Evolutionary conservation across 2,329 filamentous ascomycete genomes (phyloP), one percentile per base, ranked within the genome.

Genomic region (Aspergillus caelatus): DNA sequence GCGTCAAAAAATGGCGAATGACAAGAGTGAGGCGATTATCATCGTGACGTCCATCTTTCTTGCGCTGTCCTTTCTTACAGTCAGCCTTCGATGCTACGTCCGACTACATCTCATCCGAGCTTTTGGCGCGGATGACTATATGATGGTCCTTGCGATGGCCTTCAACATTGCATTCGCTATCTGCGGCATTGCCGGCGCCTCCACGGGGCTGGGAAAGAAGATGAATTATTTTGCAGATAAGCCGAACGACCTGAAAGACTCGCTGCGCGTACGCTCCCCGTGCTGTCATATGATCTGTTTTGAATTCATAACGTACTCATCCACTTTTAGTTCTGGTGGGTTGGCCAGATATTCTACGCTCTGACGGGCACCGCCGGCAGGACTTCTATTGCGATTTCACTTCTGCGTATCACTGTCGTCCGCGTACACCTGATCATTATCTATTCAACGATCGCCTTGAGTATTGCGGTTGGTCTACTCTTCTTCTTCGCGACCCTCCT

Each of bases 331-430:
- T 61, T 54, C 28, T 85, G 81, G 81, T 84, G 80, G 70, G 73
- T 84, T 8, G 81, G 80, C 69, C 82, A 84, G 62, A 67, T 82
- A 12, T 79, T 82, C 61, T 85, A 85, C 68, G 75, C 80, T 0
- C 62, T 81, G 23, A 74, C 78, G 2, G 82, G 77, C 12, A 74
- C 77, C 41, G 69, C 80, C 6, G 74, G 82, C 46, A 83, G 83
- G 58, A 74, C 84, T 36, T 79, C 82, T 1, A 80, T 85, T 55
- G 80, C 75, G 1, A 75, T 83, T 19, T 82, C 84, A 67, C 77
- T 85, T 41, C 77, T 84, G 2, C 79, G 83, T 28, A 74, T 85
- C 19, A 78, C 81, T 0, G 70, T 79, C 14, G 72, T 77, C 39
- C 72, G 70, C 39, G 67, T 76, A 19, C 82, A 85, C 58, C 71